These are phyloP conservation scores for Sophora flavescens DNA, from an alignment of 306 rosid species.

Conservation along the genomic window DNA sequence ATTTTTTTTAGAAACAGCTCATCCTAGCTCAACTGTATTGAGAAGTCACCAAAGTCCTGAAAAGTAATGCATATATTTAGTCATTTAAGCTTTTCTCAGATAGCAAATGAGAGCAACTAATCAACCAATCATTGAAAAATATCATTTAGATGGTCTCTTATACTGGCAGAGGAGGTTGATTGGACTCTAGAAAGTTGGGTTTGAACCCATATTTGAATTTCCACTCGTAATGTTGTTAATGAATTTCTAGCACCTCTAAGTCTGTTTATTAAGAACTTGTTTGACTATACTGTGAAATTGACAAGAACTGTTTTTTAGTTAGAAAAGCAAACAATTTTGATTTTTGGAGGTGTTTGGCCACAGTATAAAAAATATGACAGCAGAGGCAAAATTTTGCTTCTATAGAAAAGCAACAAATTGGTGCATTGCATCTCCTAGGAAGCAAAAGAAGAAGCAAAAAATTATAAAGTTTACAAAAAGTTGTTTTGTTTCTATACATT, in stretches of 20 bases:
- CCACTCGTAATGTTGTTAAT: background rate
- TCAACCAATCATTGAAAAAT: conserved; percentile 1
- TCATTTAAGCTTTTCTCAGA: conserved; percentile 18
- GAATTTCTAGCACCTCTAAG: conserved; percentile 4
- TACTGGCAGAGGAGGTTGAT: conserved; percentile 14
- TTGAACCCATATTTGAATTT: conserved; percentile 16
- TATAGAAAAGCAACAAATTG: background rate
- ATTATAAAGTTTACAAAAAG: background rate
- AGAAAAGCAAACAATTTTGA: background rate
- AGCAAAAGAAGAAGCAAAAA: conserved; percentile 5
- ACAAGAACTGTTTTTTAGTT: background rate
- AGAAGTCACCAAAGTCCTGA: too few relatives aligned
- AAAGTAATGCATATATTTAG: background rate
- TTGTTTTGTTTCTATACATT: background rate
- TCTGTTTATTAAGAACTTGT: conserved; percentile 3
- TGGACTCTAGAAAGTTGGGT: conserved; percentile 24
- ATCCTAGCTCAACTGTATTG: too few relatives aligned
- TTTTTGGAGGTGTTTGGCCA: background rate
- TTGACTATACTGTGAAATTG: background rate
- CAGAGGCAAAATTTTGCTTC: background rate
- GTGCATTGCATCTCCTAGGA: conserved; percentile 13
- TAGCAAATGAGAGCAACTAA: background rate
- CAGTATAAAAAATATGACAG: background rate
- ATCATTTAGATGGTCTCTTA: conserved; percentile 15
- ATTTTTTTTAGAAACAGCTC: too few relatives aligned